Conservation (phyloP, 306 rosid species). For the Benincasa hispida region DNA sequence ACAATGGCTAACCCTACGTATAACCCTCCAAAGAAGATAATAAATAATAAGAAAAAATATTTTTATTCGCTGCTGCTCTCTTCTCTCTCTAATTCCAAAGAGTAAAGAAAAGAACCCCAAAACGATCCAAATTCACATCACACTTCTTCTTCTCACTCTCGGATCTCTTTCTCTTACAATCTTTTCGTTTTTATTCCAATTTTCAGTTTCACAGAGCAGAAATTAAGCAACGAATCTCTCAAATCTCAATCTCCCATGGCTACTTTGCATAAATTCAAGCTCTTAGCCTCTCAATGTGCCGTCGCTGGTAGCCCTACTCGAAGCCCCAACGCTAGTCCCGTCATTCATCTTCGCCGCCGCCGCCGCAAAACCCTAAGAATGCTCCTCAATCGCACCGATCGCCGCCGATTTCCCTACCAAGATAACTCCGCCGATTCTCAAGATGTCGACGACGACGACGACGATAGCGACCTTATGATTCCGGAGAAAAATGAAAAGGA, state of each 20-base stretch:
- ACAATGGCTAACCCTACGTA: background rate
- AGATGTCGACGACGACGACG: slow-evolving; percentile 13
- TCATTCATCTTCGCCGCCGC: slow-evolving; percentile 75
- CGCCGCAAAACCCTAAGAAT: slow-evolving; percentile 49
- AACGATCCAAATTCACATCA: background rate
- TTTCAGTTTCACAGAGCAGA: background rate
- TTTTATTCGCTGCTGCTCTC: background rate
- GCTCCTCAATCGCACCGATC: slow-evolving; percentile 54
- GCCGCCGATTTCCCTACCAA: slow-evolving; percentile 32
- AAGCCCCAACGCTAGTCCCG: slow-evolving; percentile 68
- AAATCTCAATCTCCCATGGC: slow-evolving; percentile 27
- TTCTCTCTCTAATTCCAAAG: slow-evolving; percentile 13
- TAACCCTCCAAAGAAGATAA: background rate
- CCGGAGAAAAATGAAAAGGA: slow-evolving; percentile 23
- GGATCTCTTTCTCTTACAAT: slow-evolving; percentile 37
- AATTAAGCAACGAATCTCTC: background rate
- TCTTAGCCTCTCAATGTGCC: slow-evolving; percentile 67
- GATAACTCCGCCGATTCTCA: slow-evolving; percentile 13
- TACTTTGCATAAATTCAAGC: slow-evolving; percentile 67
- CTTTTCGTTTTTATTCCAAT: background rate
- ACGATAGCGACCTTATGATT: slow-evolving; percentile 1
- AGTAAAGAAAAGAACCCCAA: background rate
- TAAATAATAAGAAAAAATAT: background rate
- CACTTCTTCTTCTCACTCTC: background rate
- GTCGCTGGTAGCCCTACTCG: slow-evolving; percentile 56